Percentiles rank a stretch among this genome's conserved stretches.
phyloP scores from a whole-genome alignment of 495 filamentous ascomycete genomes.

The Aspergillus mulundensis region DNA sequence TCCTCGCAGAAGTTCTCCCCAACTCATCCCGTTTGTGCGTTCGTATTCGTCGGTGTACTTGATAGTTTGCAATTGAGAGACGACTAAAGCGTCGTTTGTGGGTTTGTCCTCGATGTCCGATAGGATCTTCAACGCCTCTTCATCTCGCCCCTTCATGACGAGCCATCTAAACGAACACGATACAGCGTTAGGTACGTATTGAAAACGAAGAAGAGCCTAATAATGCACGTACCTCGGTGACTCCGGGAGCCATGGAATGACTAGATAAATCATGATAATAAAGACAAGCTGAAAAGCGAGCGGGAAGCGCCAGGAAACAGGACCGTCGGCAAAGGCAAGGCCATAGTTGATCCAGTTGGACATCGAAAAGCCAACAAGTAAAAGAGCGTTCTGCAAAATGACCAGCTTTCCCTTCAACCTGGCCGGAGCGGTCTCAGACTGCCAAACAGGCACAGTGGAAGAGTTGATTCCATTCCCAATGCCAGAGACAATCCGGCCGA shows the following conservation, averaged over 20 bases:
- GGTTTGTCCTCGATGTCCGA: constrained; percentile 39
- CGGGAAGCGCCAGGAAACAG: constrained; percentile 42
- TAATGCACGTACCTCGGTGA: constrained; percentile 34
- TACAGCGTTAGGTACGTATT: neutral
- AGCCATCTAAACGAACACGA: constrained; percentile 27
- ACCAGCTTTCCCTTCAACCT: constrained; percentile 58
- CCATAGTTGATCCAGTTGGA: constrained; percentile 50
- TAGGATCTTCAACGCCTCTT: constrained; percentile 40
- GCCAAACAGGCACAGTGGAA: constrained; percentile 61
- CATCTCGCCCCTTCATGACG: constrained; percentile 32
- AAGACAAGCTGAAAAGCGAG: constrained; percentile 47
- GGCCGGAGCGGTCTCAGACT: constrained; percentile 57
- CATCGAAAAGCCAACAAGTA: constrained; percentile 24
- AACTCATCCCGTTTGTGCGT: constrained; percentile 33
- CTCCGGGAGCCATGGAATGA: constrained; percentile 48
- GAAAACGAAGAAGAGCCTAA: constrained; percentile 17
- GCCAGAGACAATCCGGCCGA: constrained; percentile 45
- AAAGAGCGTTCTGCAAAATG: constrained; percentile 31
- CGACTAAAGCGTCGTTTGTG: constrained; percentile 37
- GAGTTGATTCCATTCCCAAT: constrained; percentile 44
- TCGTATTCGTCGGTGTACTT: constrained; percentile 41
- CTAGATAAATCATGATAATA: constrained; percentile 39
- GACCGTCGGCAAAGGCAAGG: constrained; percentile 38
- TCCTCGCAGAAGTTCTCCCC: constrained; percentile 37
- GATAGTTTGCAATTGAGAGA: constrained; percentile 36